phyloP scores from a whole-genome alignment of 106 monocot genomes.

The Allium cepa region DNA sequence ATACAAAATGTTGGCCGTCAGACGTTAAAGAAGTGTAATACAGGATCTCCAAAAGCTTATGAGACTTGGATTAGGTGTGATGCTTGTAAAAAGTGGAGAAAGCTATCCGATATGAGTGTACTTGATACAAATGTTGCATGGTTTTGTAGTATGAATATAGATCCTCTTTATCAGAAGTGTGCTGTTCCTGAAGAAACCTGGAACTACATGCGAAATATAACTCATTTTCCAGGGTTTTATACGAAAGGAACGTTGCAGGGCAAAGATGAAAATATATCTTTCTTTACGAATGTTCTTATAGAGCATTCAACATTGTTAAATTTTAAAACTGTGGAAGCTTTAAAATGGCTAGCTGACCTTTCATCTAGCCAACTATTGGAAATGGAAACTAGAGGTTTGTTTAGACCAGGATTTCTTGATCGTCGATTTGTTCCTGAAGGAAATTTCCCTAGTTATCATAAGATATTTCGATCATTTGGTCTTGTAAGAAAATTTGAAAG shows the following conservation, averaged over 20 bases:
- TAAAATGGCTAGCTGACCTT: conserved; percentile 75
- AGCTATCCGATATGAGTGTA: conserved; percentile 24
- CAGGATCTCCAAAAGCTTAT: conserved; percentile 17
- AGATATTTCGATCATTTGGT: conserved; percentile 88
- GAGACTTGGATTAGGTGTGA: conserved; percentile 97
- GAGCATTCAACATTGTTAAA: conserved; percentile 53
- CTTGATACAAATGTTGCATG: conserved; percentile 62
- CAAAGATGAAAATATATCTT: conserved; percentile 65
- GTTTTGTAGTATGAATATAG: conserved; percentile 94
- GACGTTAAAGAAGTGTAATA: conserved; percentile 21
- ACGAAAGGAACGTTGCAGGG: conserved; percentile 54
- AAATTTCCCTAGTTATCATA: conserved; percentile 37
- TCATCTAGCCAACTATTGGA: conserved; percentile 44
- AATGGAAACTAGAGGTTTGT: conserved; percentile 78
- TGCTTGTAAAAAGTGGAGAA: conserved; percentile 97
- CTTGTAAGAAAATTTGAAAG: conserved; percentile 62
- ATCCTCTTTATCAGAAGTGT: conserved; percentile 63
- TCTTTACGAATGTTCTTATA: conserved; percentile 68
- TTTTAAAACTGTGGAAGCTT: conserved; percentile 65
- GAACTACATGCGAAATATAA: conserved; percentile 56
- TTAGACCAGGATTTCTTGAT: conserved; percentile 38
- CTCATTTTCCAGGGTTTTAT: conserved; percentile 87
- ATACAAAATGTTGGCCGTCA: conserved; percentile 14
- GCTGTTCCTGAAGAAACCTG: conserved; percentile 62
- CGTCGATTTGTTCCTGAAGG: conserved; percentile 1